Percentiles rank a stretch among this genome's conserved stretches.
These are phyloP conservation scores for Aureobasidium mangrovei DNA, from an alignment of 2,329 filamentous ascomycete genomes.

Conservation along the genomic window DNA sequence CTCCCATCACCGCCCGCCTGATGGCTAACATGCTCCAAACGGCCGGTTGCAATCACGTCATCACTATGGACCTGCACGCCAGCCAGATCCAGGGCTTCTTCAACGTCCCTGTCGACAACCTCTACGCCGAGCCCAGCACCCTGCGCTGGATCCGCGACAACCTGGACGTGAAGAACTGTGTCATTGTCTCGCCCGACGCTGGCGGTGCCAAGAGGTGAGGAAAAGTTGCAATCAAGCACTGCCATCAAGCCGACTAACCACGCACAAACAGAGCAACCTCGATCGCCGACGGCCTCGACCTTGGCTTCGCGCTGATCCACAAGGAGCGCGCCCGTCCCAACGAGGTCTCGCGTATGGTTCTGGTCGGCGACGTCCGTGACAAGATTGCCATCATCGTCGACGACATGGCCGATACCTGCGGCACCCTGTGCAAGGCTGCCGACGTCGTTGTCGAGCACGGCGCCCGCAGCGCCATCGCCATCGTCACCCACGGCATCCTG, in stretches of 20 bases:
- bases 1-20: constrained; percentile 91
- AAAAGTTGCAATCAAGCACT: not conserved
- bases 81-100: constrained; percentile 96
- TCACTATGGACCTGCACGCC: constrained; percentile 93
- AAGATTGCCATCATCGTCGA: constrained; percentile 94
- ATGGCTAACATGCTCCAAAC: constrained; percentile 98
- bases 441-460: constrained; percentile 80
- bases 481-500: constrained; percentile 90
- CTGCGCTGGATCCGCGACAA: constrained; percentile 88
- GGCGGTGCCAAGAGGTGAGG: constrained; percentile 81
- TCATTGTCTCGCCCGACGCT: constrained; percentile 91
- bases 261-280: constrained; percentile 59
- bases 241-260: constrained; percentile 8
- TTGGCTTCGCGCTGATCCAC: constrained; percentile 89
- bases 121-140: constrained; percentile 90
- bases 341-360: constrained; percentile 84
- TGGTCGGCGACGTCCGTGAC: constrained; percentile 88
- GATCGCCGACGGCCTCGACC: constrained; percentile 84
- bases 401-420: constrained; percentile 96
- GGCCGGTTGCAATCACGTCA: constrained; percentile 84
- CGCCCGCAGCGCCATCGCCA: constrained; percentile 80
- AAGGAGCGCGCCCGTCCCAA: constrained; percentile 90
- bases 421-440: constrained; percentile 79
- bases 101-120: constrained; percentile 69
- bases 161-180: constrained; percentile 68